phyloP scores from a whole-genome alignment of 2,329 filamentous ascomycete species.

The Ophidiomyces ophidiicola region DNA sequence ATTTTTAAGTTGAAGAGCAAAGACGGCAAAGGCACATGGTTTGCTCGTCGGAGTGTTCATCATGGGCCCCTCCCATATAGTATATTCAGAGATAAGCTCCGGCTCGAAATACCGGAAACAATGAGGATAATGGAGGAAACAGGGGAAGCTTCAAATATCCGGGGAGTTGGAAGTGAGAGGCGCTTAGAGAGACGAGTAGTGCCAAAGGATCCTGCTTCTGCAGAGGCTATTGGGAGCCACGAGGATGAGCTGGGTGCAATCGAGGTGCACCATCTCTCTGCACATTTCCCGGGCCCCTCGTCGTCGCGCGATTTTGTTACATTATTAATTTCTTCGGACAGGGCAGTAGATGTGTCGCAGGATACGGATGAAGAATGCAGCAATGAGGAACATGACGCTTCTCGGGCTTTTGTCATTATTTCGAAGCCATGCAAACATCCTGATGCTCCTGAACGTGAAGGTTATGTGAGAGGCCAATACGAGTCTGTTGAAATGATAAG shows the following conservation, averaged over 20 bases:
- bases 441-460: slow-evolving; percentile 54
- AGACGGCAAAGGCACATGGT: slow-evolving; percentile 81
- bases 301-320: slow-evolving; percentile 80
- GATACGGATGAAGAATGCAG: slow-evolving; percentile 17
- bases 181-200: slow-evolving; percentile 53
- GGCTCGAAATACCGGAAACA: slow-evolving; percentile 67
- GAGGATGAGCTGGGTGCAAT: slow-evolving; percentile 15
- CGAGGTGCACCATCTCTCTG: slow-evolving; percentile 69
- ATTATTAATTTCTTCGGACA: slow-evolving; percentile 55
- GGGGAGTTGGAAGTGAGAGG: slow-evolving; percentile 74
- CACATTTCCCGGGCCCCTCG: slow-evolving; percentile 80
- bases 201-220: slow-evolving; percentile 34
- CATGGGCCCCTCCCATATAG: slow-evolving; percentile 58
- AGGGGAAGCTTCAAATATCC: slow-evolving; percentile 63
- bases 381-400: slow-evolving; percentile 18
- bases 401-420: slow-evolving; percentile 69
- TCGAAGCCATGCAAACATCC: slow-evolving; percentile 74
- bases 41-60: slow-evolving; percentile 72
- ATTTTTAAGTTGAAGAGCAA: slow-evolving; percentile 70
- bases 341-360: slow-evolving; percentile 26
- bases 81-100: slow-evolving; percentile 64
- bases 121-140: slow-evolving; percentile 58
- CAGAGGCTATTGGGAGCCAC: neutral
- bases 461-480: slow-evolving; percentile 73
- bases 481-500: slow-evolving; percentile 86